Conservation (phyloP, 192 early-diverging fungal genomes). For the Backusella liffmaniae region DNA sequence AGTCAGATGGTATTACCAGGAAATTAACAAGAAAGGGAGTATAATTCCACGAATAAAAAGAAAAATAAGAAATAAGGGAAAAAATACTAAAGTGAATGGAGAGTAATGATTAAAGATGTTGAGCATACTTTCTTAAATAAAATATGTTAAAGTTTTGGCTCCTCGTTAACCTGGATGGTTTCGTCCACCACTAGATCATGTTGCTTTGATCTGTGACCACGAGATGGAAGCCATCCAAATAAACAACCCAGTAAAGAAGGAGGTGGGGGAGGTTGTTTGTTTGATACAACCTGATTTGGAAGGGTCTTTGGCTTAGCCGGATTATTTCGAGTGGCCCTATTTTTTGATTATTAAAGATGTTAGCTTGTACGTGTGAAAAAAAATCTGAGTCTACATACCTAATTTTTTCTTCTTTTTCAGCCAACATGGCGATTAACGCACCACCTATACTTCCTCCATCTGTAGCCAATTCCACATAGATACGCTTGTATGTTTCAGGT, state of each 20-base stretch:
- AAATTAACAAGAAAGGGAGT: not conserved
- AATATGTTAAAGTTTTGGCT: not conserved
- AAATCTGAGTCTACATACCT: not conserved
- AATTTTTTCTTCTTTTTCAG: conserved; percentile 18
- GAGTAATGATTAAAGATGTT: not conserved
- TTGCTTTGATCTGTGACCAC: not conserved
- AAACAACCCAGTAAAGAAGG: conserved; percentile 10
- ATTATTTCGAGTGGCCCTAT: not conserved
- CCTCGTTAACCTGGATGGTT: not conserved
- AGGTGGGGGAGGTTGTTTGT: not conserved
- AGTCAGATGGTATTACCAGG: not conserved
- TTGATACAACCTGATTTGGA: not conserved
- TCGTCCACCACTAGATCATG: not conserved
- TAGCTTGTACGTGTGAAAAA: not conserved
- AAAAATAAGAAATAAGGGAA: not conserved
- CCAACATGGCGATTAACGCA: conserved; percentile 66
- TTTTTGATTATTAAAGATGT: not conserved
- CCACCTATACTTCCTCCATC: conserved; percentile 80
- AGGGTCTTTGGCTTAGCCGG: not conserved
- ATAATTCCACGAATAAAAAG: not conserved
- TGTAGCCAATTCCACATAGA: conserved; percentile 66
- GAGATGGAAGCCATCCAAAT: conserved; percentile 11
- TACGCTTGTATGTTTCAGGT: conserved; percentile 61
- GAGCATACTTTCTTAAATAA: not conserved
- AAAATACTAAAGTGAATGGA: not conserved